phyloP scores from a whole-genome alignment of 768 basidiomycete species.

The Pulveroboletus frians region DNA sequence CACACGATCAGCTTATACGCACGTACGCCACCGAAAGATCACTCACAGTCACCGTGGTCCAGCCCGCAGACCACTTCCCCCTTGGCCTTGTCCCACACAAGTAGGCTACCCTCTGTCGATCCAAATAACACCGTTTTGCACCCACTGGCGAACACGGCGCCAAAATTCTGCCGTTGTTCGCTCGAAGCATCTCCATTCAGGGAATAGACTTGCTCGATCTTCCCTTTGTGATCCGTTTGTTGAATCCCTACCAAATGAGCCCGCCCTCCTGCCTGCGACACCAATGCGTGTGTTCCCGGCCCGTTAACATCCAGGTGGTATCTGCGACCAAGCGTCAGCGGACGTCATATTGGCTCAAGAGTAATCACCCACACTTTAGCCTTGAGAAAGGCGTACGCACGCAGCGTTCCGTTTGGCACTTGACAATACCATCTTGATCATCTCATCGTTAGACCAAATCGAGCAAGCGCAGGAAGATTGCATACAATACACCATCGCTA shows the following conservation, averaged over 20 bases:
- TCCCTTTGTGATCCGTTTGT: constrained; percentile 45
- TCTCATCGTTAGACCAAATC: constrained; percentile 8
- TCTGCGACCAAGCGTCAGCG: constrained; percentile 31
- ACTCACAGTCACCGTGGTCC: constrained; percentile 55
- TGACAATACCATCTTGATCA: constrained; percentile 58
- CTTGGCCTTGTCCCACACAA: constrained; percentile 59
- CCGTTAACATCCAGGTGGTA: constrained; percentile 50
- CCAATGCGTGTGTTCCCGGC: constrained; percentile 45
- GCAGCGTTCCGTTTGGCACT: constrained; percentile 60
- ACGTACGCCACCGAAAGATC: background rate
- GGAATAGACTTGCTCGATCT: constrained; percentile 50
- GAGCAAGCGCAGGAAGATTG: background rate
- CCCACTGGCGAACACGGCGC: constrained; percentile 49
- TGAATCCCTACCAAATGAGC: constrained; percentile 49
- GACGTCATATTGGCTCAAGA: background rate
- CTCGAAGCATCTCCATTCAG: constrained; percentile 31
- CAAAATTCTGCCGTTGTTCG: constrained; percentile 35
- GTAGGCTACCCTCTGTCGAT: constrained; percentile 44
- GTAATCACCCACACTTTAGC: constrained; percentile 46
- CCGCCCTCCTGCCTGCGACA: constrained; percentile 46
- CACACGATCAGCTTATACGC: constrained; percentile 6
- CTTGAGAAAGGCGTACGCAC: constrained; percentile 55
- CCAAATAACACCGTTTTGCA: constrained; percentile 58
- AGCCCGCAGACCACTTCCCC: constrained; percentile 52
- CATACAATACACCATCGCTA: constrained; percentile 63